Percentiles rank a stretch among this genome's conserved stretches.
phyloP scores from a whole-genome alignment of 345 rosid species.

The Passiflora organensis region DNA sequence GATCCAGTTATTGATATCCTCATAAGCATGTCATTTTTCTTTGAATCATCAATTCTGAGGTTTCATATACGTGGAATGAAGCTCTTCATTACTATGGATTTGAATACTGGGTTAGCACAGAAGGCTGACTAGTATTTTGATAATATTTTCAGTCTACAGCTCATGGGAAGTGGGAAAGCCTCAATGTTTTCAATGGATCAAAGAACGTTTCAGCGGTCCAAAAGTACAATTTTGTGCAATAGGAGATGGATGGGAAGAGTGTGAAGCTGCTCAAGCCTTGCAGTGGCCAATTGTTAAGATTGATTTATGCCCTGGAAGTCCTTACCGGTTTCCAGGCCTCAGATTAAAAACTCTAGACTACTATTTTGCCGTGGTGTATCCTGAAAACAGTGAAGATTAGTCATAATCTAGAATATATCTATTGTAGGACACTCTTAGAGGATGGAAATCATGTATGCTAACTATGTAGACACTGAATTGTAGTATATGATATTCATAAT shows the following conservation, averaged over 20 bases:
- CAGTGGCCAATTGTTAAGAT: slow-evolving; percentile 83
- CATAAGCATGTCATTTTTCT: no score
- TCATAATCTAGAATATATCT: slow-evolving; percentile 1
- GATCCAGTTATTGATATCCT: no score
- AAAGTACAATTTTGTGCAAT: slow-evolving; percentile 63
- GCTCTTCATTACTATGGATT: no score
- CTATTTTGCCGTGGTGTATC: slow-evolving; percentile 57
- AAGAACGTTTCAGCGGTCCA: slow-evolving; percentile 43
- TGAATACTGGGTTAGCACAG: no score
- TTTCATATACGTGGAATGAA: no score
- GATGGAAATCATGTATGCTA: slow-evolving; percentile 1
- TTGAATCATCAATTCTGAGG: no score
- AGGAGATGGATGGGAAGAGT: slow-evolving; percentile 92
- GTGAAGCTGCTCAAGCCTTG: slow-evolving; percentile 78
- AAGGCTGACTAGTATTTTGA: not conserved
- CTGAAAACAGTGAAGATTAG: slow-evolving; percentile 25
- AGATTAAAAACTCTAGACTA: slow-evolving; percentile 57
- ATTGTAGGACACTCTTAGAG: slow-evolving; percentile 5
- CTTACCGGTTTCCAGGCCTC: slow-evolving; percentile 79
- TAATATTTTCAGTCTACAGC: slow-evolving; percentile 60
- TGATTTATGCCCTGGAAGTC: slow-evolving; percentile 51
- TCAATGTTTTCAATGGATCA: slow-evolving; percentile 70
- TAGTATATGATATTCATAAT: no score
- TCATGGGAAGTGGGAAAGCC: slow-evolving; percentile 76
- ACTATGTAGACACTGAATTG: not conserved